These are phyloP conservation scores for Suillus tomentosus DNA, from an alignment of 768 basidiomycete genomes.

Conservation along the genomic window DNA sequence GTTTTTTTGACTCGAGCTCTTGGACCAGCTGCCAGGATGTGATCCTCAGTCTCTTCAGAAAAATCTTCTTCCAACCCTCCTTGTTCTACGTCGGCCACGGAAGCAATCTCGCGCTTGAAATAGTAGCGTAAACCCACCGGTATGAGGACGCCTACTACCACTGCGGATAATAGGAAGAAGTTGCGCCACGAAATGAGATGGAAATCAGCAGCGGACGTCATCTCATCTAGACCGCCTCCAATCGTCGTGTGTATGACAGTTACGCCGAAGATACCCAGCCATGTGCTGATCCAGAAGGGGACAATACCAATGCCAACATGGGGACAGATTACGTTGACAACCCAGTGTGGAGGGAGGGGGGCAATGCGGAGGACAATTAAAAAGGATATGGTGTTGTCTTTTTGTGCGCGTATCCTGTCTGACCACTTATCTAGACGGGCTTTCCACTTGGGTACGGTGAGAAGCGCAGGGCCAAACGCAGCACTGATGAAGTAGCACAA, in stretches of 20 bases:
- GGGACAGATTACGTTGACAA: constrained; percentile 89
- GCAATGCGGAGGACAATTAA: constrained; percentile 94
- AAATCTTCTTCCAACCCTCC: constrained; percentile 37
- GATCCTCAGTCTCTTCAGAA: constrained; percentile 42
- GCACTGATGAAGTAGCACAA: constrained; percentile 93
- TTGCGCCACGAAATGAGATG: constrained; percentile 92
- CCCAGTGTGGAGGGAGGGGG: constrained; percentile 95
- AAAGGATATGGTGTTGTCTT: constrained; percentile 86
- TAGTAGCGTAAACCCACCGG: constrained; percentile 88
- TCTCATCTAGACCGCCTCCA: constrained; percentile 88
- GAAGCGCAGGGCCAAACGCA: constrained; percentile 88
- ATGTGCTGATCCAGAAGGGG: constrained; percentile 89
- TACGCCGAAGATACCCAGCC: constrained; percentile 88
- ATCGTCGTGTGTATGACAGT: constrained; percentile 95
- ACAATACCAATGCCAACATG: constrained; percentile 86
- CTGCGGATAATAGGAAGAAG: constrained; percentile 80
- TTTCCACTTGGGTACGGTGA: constrained; percentile 85
- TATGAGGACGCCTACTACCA: constrained; percentile 90
- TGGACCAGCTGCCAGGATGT: constrained; percentile 60
- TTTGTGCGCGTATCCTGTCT: constrained; percentile 73
- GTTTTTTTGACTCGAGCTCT: constrained; percentile 44
- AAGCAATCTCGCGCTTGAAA: constrained; percentile 65
- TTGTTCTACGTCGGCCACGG: constrained; percentile 39
- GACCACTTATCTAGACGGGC: constrained; percentile 81
- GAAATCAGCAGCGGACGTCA: constrained; percentile 94